Conservation (phyloP, 768 basidiomycete genomes). For the Asterophora parasitica region DNA sequence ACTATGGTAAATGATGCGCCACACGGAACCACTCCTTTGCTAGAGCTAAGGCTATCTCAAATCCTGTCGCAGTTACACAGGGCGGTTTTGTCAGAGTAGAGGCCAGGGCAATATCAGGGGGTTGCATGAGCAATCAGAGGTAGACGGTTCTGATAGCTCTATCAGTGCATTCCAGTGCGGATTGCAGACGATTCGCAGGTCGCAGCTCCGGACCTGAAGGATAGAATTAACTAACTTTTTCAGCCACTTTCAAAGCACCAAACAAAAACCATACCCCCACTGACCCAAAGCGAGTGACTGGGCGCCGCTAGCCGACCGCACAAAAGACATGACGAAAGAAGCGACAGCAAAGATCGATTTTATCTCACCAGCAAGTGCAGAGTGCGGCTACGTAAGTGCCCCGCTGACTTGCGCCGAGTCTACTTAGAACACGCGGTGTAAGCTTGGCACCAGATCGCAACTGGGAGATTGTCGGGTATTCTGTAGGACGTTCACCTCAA, state of each 20-base stretch:
- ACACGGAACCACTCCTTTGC: too few species aligned
- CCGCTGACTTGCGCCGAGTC: too few species aligned
- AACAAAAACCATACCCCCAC: constrained; percentile 35
- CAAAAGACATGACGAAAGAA: constrained; percentile 10
- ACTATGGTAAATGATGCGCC: too few species aligned
- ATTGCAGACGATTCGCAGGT: constrained; percentile 40
- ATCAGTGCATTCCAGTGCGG: too few species aligned
- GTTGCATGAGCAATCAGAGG: too few species aligned
- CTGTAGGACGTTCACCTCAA: constrained; percentile 1
- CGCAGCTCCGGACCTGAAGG: constrained; percentile 35
- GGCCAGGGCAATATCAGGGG: too few species aligned
- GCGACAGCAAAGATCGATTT: constrained; percentile 12
- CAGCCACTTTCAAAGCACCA: neutral
- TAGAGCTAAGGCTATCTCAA: too few species aligned
- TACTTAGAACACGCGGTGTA: constrained; percentile 4
- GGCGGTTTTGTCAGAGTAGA: too few species aligned
- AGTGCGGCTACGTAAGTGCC: neutral
- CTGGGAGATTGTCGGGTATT: constrained; percentile 12
- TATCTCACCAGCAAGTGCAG: constrained; percentile 4
- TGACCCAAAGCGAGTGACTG: constrained; percentile 39
- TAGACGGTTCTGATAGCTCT: too few species aligned
- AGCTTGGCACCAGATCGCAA: constrained; percentile 4
- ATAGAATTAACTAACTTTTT: neutral
- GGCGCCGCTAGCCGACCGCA: constrained; percentile 23
- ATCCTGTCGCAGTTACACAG: too few species aligned